Base-by-base conservation (phyloP, 441 rosid genomes). In the Corymbia citriodora region DNA sequence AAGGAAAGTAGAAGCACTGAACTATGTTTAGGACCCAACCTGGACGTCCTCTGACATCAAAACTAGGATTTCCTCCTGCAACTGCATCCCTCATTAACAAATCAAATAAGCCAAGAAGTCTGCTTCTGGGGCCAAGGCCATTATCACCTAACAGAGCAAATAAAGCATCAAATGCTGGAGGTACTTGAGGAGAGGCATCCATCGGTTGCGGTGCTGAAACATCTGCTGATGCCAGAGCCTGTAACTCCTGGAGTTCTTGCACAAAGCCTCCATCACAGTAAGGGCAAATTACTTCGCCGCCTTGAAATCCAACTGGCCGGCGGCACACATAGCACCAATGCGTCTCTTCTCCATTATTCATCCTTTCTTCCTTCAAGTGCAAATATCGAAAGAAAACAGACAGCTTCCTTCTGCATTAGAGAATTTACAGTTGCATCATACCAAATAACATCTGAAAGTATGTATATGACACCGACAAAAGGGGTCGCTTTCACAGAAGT, bases 281-380 rank as follows among this genome's bases (percentile, higher is more conserved):
- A 29, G 90, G 89, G 81, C 92, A 91, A 48, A 89, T 70, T 53
- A 89, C 87, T 29, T 91, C 92, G 36, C 25, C 6, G 29, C 92
- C 92, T 31, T 31, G 88, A 29, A 86, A 81, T 53, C 53, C 19
- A 48, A 89, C 49, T 72, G 90, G 33, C 48, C 48, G 90, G 36
- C n/a, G 49, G 89, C 92, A 91, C 31, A 48, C 90, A 50, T 88
- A 59, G 89, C 92, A 91, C 92, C 92, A 91, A 59, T 91, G 89
- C 23, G 89, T 91, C 55, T 55, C 72, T 53, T 40, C 89, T 81
- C 55, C 74, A 21, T 50, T 83, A 23, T 17, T 21, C 88, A 81
- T 82, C 55, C 55, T 89, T 89, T 17, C 52, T 45, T n/a, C 70
- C 36, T 70, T 21, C 4, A 79, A 45, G 85, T 45, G 52, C 17